Evolutionary conservation across 768 basidiomycete genomes (phyloP).

Genomic region (Chalciporus chontae): DNA sequence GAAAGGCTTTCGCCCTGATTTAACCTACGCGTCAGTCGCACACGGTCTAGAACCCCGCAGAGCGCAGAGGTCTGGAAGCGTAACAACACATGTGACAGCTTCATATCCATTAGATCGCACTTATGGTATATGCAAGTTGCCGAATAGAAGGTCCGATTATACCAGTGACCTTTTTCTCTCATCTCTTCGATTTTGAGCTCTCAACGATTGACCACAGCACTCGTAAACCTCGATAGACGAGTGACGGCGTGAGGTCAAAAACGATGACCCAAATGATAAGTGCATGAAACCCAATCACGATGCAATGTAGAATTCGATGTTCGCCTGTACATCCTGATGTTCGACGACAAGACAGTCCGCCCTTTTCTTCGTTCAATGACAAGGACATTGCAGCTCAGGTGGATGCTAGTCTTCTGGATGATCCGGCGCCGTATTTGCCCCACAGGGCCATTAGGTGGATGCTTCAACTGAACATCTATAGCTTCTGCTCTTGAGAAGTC

Average conservation of each 20-base stretch:
- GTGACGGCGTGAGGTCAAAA: background rate
- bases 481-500: background rate
- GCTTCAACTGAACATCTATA: background rate
- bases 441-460: background rate
- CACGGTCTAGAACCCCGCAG: background rate
- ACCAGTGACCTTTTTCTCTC: background rate
- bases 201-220: too few relatives aligned
- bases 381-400: too few relatives aligned
- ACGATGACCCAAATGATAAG: too few relatives aligned
- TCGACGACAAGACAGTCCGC: too few relatives aligned
- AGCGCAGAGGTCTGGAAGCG: background rate
- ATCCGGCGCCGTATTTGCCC: background rate
- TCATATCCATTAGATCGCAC: background rate
- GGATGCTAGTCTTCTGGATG: too few relatives aligned
- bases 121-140: background rate
- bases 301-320: too few relatives aligned
- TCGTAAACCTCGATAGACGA: background rate
- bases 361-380: too few relatives aligned
- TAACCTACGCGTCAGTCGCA: background rate
- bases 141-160: background rate
- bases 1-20: conserved; percentile 71
- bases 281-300: too few relatives aligned
- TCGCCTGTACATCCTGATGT: too few relatives aligned
- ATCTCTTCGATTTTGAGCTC: background rate
- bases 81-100: background rate